Evolutionary conservation across 2,329 filamentous ascomycete genomes (phyloP).

Genomic region (Periglandula ipomoeae): DNA sequence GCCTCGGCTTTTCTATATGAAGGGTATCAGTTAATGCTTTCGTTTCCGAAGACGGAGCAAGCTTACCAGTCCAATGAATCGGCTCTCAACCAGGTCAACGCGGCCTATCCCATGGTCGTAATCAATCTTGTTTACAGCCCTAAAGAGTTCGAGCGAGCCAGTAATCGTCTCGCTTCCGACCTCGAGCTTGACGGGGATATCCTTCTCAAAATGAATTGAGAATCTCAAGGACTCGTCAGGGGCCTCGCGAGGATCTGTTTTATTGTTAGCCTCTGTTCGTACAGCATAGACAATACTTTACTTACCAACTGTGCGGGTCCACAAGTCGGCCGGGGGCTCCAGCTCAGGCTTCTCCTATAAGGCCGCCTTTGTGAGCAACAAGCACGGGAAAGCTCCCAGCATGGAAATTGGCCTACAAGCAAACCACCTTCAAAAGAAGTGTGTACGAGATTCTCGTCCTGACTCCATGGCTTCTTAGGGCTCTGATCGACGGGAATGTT

Average conservation of each 20-base stretch:
- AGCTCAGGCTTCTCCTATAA: constrained; percentile 4
- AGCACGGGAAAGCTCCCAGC: no score
- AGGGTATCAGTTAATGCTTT: no score
- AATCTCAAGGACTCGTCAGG: neutral
- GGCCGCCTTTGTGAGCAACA: no score
- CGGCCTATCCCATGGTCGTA: constrained; percentile 1
- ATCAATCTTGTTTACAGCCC: neutral
- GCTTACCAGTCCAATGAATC: neutral
- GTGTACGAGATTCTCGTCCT: constrained; percentile 5
- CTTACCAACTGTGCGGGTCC: constrained; percentile 3
- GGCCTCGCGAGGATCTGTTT: constrained; percentile 3
- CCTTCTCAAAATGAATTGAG: constrained; percentile 2
- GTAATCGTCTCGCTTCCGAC: neutral
- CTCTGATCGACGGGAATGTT: constrained; percentile 5
- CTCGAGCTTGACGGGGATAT: constrained; percentile 1
- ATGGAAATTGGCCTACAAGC: no score
- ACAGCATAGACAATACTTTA: no score
- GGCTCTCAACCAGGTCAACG: constrained; percentile 2
- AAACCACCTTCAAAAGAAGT: constrained; percentile 5
- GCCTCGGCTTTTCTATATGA: constrained; percentile 2
- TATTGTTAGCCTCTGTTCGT: no score
- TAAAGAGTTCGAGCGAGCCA: constrained; percentile 1
- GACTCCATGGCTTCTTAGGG: constrained; percentile 2
- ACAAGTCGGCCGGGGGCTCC: neutral
- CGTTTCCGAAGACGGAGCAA: no score